Conservation (phyloP, 768 basidiomycete genomes). For the Termitomyces sp. region DNA sequence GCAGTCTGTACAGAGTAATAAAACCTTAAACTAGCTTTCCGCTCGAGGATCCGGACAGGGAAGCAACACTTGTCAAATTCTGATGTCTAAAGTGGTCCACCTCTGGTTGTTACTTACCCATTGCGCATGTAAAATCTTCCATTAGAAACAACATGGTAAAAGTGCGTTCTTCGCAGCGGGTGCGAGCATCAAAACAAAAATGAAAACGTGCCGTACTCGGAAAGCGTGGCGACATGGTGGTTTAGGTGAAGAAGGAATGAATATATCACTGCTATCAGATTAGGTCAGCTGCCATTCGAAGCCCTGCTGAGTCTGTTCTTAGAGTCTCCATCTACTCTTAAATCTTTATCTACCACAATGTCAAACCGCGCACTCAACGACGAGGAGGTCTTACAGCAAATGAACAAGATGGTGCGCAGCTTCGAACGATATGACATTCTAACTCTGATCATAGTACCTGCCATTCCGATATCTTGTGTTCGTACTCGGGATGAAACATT, state of each 20-base stretch:
- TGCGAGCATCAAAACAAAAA: neutral
- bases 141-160: neutral
- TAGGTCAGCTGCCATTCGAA: conserved; percentile 3
- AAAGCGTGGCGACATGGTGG: neutral
- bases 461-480: neutral
- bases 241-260: neutral
- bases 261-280: neutral
- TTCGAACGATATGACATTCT: conserved; percentile 5
- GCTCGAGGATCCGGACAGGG: neutral
- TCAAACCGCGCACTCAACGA: conserved; percentile 83
- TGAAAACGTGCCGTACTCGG: neutral
- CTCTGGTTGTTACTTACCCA: neutral
- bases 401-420: conserved; percentile 93
- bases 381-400: conserved; percentile 92
- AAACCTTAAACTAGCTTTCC: neutral
- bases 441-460: conserved; percentile 6
- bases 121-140: neutral
- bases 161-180: neutral
- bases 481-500: neutral
- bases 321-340: neutral
- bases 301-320: neutral
- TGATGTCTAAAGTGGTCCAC: neutral
- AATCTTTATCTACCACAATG: conserved; percentile 36
- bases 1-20: neutral
- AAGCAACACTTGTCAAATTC: neutral